Conservation (phyloP, 2,329 filamentous ascomycete genomes). For the Penicillium sclerotiorum region DNA sequence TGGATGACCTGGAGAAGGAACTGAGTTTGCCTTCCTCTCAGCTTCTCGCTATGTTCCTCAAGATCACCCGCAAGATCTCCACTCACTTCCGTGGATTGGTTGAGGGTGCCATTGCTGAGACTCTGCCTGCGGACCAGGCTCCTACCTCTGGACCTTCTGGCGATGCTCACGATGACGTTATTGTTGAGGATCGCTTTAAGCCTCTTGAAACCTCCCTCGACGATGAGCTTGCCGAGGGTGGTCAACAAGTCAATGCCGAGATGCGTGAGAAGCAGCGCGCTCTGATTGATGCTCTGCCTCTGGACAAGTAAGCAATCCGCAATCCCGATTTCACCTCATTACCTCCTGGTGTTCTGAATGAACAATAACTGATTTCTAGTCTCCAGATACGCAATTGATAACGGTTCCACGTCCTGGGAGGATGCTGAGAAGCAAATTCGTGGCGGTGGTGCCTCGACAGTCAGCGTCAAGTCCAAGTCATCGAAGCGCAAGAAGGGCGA, state of each 20-base stretch:
- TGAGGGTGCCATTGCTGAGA: constrained; percentile 70
- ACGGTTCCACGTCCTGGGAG: constrained; percentile 56
- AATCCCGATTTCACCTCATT: constrained; percentile 33
- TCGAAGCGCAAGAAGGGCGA: constrained; percentile 72
- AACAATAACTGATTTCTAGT: constrained; percentile 45
- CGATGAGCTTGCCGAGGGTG: constrained; percentile 82
- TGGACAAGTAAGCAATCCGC: constrained; percentile 70
- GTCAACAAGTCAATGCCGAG: constrained; percentile 71
- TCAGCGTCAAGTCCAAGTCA: constrained; percentile 73
- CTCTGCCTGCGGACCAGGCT: constrained; percentile 61
- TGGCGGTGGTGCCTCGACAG: constrained; percentile 55
- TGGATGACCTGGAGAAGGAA: constrained; percentile 80
- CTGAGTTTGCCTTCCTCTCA: constrained; percentile 73
- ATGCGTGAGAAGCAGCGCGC: constrained; percentile 80
- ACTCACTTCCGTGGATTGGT: constrained; percentile 75
- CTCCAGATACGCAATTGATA: constrained; percentile 49
- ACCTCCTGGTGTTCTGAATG: constrained; percentile 18
- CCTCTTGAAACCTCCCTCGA: constrained; percentile 72
- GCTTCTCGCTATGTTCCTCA: constrained; percentile 94
- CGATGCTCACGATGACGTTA: constrained; percentile 66
- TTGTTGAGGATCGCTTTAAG: constrained; percentile 66
- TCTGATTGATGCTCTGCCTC: constrained; percentile 84
- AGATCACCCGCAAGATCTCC: constrained; percentile 86
- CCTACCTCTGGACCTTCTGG: constrained; percentile 47
- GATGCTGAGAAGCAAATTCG: constrained; percentile 74